Base-by-base conservation (phyloP, 805 yeast species). In the Ogataea nonfermentans region DNA sequence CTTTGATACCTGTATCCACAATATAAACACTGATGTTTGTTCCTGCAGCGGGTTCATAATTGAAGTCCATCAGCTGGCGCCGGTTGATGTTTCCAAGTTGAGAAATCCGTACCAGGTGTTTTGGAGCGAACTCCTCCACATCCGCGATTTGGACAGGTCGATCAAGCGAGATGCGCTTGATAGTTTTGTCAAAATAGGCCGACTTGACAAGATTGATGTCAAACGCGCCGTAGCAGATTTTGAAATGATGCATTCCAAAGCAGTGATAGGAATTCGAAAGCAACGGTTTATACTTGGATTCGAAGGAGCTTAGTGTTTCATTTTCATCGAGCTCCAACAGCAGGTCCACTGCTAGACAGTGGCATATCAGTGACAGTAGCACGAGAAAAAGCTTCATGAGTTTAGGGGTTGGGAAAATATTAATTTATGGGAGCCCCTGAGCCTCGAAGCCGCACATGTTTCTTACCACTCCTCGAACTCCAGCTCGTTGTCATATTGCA, bases 11-110 rank as follows among this genome's bases (percentile, higher is more conserved):
- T 4, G 70, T 57, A 40, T 68, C 74, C 24, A 68, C 51, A 6
- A 68, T 36, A 43, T 63, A 66, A 11, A 64, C 61, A 39, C 65
- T 68, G 13, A 66, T 61, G 22, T 66, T 65, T 32, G 51, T 61
- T 5, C 73, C 75, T 4, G 69, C 70, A 17, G 60, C 65, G 25
- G 63, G 61, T 47, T 71, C 72, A 53, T 60, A 71, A 19, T 66
- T 53, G 51, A 62, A 73, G 40, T 68, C 68, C 57, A 62, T 52
- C 40, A 55, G 47, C 36, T 59, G 65, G 9, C 51, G 47, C n/a
- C 43, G 32, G 11, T 46, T 44, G 25, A 65, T 44, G 17, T 47
- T 46, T 13, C 55, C 48, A 4, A 41, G 40, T 41, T 70, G 73
- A 2, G 71, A 66, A n/a, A 70, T 46, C 22, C 71, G 55, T 1